Evolutionary conservation across 148 eudicot species (phyloP).

Genomic region (Cornus kousa): DNA sequence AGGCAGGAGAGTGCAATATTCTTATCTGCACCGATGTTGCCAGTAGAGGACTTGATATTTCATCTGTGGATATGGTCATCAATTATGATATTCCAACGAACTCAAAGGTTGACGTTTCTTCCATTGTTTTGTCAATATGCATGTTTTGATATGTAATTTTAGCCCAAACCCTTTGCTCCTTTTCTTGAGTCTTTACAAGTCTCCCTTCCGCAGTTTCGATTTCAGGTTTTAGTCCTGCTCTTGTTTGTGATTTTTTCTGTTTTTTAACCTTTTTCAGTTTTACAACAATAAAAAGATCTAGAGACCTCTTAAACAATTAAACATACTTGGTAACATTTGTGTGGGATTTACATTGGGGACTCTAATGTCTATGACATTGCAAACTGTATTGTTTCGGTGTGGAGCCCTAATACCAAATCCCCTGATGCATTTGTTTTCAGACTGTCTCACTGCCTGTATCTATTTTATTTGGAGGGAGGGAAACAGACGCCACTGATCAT

Average conservation of each 20-base stretch:
- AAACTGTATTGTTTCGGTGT: too few species aligned
- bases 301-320: not conserved
- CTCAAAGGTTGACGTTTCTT: slow-evolving; percentile 55
- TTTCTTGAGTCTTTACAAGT: not conserved
- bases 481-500: too few species aligned
- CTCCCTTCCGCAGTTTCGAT: not conserved
- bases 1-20: slow-evolving; percentile 83
- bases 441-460: too few species aligned
- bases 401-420: too few species aligned
- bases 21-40: slow-evolving; percentile 87
- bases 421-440: too few species aligned
- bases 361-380: too few species aligned
- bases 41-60: slow-evolving; percentile 94
- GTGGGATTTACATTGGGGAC: too few species aligned
- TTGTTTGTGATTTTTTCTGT: not conserved
- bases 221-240: not conserved
- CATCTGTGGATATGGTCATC: slow-evolving; percentile 83
- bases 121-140: not conserved
- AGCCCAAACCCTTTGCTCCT: not conserved
- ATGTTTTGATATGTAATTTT: not conserved
- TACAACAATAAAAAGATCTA: not conserved
- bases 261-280: not conserved
- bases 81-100: slow-evolving; percentile 79
- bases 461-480: too few species aligned
- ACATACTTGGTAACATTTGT: not conserved